Evolutionary conservation across 441 rosid species (phyloP).

Genomic region (Theobroma grandiflorum): DNA sequence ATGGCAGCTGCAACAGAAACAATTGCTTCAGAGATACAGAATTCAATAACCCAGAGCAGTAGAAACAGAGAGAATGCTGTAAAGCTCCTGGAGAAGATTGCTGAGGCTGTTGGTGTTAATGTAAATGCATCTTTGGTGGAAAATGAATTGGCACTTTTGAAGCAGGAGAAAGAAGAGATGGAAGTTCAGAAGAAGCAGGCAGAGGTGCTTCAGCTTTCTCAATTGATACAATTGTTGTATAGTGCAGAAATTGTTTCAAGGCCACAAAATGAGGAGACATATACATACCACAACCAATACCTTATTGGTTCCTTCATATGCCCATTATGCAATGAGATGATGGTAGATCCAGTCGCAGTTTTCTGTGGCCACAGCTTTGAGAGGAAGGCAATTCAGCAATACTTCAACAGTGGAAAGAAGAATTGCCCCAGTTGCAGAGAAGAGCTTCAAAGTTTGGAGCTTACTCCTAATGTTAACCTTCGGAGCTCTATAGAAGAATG

Average conservation of each 20-base stretch:
- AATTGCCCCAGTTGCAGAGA: conserved; percentile 54
- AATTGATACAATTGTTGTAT: conserved; percentile 48
- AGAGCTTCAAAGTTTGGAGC: conserved; percentile 44
- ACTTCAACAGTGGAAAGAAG: conserved; percentile 45
- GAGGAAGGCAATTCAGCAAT: conserved; percentile 51
- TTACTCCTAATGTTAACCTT: conserved; percentile 54
- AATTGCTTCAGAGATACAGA: conserved; percentile 50
- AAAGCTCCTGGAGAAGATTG: conserved; percentile 48
- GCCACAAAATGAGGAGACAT: conserved; percentile 36
- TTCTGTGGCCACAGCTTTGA: conserved; percentile 63
- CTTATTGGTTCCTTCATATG: conserved; percentile 50
- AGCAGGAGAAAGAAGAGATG: conserved; percentile 55
- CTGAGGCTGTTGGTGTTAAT: conserved; percentile 50
- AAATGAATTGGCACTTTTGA: conserved; percentile 50
- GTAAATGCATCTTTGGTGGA: conserved; percentile 39
- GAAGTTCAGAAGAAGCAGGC: conserved; percentile 61
- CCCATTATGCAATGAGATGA: conserved; percentile 52
- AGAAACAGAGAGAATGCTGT: conserved; percentile 41
- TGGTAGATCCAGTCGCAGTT: conserved; percentile 58
- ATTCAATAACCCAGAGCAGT: conserved; percentile 29
- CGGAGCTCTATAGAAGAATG: conserved; percentile 55
- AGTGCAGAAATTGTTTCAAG: conserved; percentile 45
- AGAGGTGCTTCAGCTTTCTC: conserved; percentile 56
- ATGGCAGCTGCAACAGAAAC: conserved; percentile 35
- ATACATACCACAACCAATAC: conserved; percentile 31